Base-by-base conservation (phyloP, 306 rosid genomes). In the Begonia loranthoides region DNA sequence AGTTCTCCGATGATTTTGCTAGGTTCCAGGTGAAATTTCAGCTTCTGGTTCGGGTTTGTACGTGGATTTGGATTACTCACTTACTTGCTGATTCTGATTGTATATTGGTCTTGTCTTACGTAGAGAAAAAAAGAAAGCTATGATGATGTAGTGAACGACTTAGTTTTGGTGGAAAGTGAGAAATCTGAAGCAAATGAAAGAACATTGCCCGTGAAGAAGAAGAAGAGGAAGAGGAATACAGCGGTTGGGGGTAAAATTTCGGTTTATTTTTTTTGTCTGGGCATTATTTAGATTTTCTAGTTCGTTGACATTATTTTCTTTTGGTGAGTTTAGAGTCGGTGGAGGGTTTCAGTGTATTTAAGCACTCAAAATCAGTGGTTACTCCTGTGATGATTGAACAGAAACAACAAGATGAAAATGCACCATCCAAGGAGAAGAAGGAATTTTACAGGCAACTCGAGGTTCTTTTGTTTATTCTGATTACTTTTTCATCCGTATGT, bases 211-310 rank as follows among this genome's bases (percentile, higher is more conserved):
- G 52, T 38, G 44, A 73, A 69, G 83, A 86, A 82, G 74, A 86
- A 69, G 86, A 85, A 86, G 77, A 78, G 87, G 66, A 90, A 90
- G 77, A 75, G 94, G 58, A 85, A 82, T 68, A 33, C 74, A 24
- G 55, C 52, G 19, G 68, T 49, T 51, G 68, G 73, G 1, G 92
- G 97, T 90, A 74, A 45, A 49, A 50, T 38, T 15, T 39, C 15
- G 15, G 6, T 57, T 21, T 58, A 21, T 12, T 44, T 12, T 8
- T 45, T 50, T 47, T 52, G 2, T 34, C 66, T 52, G 15, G 39
- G 13, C 40, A 55, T 45, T 11, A 15, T 52, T 50, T 56, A 14
- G 13, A 53, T 39, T 21, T 46, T 40, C 17, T 1, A 24, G 57
- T 61, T 13, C 58, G 51, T 36, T 60, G 17, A 47, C 6, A 39